Base-by-base conservation (phyloP, 371 early-diverging fungal genomes). In the Syncephalis plumigaleata region DNA sequence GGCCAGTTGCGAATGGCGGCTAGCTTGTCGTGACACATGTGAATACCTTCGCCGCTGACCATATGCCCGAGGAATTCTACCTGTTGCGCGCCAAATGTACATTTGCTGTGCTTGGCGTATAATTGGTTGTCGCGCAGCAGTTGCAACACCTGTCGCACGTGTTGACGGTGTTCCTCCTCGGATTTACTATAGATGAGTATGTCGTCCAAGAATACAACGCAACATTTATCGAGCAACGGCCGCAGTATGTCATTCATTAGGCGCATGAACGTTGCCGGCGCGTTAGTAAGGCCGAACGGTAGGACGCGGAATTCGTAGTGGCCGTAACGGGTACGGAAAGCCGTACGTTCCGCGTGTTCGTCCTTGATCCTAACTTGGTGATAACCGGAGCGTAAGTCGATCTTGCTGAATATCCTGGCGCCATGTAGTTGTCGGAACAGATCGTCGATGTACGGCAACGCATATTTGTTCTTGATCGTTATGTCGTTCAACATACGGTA, bases 321-420 rank as follows among this genome's bases (percentile, higher is more conserved):
- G 0, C 72, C 71, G 17, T 46, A 55, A 3, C 57, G 43, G 0
- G 70, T 65, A 0, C 56, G 44, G 54, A 78, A 73, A 1, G 74
- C 72, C 0, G 76, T 75, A 23, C 73, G 67, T 3, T 49, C 31
- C 2, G 53, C 46, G 25, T 65, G 56, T 1, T 52, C 52, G 8
- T 25, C 22, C 0, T 44, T 22, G 9, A 70, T 39, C 3, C 50
- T 44, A 0, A 76, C 37, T 23, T 63, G 67, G 44, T 61, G 49
- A 47, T 60, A 74, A 0, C 65, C 71, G 0, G 25, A 44, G 0
- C 48, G 56, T 9, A 57, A 47, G 49, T 73, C 70, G 13, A 70
- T 43, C 2, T 44, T 55, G 2, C 53, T 42, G 45, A 67, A 66
- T 2, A 51, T n/a, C 2, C 25, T 44, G 2, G 58, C 53, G 3